Evolutionary conservation across 1,284 basidiomycete species (phyloP), one percentile per base, ranked within the genome.

Genomic region (Spongiforma sp.): DNA sequence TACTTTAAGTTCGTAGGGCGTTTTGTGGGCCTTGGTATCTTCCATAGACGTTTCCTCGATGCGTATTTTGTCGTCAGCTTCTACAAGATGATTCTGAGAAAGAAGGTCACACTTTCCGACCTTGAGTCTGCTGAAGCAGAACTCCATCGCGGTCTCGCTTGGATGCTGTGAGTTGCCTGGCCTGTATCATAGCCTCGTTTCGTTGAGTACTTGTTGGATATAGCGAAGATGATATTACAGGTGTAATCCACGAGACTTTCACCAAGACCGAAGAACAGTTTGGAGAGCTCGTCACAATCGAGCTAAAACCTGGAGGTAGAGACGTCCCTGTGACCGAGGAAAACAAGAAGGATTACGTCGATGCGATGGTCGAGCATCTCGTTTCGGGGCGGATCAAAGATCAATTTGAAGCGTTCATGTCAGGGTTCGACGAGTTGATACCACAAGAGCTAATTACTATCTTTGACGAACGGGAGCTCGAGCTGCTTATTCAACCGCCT

Each of bases 1-100:
- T 99, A 99, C 83, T 99, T 99, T 90, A 98, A 98, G 83, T 99
- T 99, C 78, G 98, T 99, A 68, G 97, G 98, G 24, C 89, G 98
- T 61, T 91, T 92, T 66, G 85, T 99, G 69, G 97, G 96, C 65
- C 86, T 99, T 26, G 96, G 95, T 62, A 98, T 99, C 78, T 99
- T 98, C 90, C 98, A 99, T 79, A 89, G 96, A 70, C 91, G 97
- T 14, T 99, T 99, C 90, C 83, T 99, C 62, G 98, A 99, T 75
- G 96, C 97, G 53, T 99, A 99, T 85, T 99, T 99, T 77, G 97
- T 99, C 67, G 91, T 95, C 56, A 95, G 94, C 69, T 97, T 99
- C 86, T 99, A 99, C 86, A 99, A 99, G 87, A 98, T 97, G 95
- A 95, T 97, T 62, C 80, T 98, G 41, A 89, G 89, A 72, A 98